Percentiles rank a stretch among this genome's conserved stretches.
Evolutionary conservation across 441 rosid species (phyloP).

Genomic region (Arabidopsis lyrata): DNA sequence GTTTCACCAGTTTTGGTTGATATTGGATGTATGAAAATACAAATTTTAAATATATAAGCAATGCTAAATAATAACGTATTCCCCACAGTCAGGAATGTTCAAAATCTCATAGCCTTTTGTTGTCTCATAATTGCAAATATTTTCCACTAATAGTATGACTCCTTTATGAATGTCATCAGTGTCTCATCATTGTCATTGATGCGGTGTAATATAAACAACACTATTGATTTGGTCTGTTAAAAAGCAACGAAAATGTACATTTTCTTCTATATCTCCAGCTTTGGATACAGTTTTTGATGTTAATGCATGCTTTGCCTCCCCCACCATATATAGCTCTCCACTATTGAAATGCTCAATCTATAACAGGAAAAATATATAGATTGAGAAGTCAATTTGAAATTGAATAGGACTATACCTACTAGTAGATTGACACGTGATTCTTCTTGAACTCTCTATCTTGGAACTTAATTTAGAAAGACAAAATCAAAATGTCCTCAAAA

Average conservation of each 20-base stretch:
- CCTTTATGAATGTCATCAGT: slow-evolving; percentile 13
- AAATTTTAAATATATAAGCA: not conserved
- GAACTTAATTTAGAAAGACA: slow-evolving; percentile 16
- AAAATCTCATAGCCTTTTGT: slow-evolving; percentile 32
- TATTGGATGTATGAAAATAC: not conserved
- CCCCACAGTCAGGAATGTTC: slow-evolving; percentile 9
- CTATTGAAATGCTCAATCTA: slow-evolving; percentile 26
- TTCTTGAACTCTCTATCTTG: slow-evolving; percentile 35
- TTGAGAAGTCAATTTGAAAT: slow-evolving; percentile 38
- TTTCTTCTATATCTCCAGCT: not conserved
- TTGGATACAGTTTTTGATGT: slow-evolving; percentile 19
- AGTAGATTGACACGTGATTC: slow-evolving; percentile 37
- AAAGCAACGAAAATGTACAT: slow-evolving; percentile 9
- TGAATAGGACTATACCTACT: slow-evolving; percentile 29
- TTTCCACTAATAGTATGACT: slow-evolving; percentile 10
- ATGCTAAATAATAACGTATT: slow-evolving; percentile 7
- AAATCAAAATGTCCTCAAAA: slow-evolving; percentile 20
- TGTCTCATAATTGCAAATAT: slow-evolving; percentile 6
- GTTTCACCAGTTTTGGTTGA: slow-evolving; percentile 11
- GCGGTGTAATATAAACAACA: slow-evolving; percentile 26
- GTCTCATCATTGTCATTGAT: slow-evolving; percentile 33
- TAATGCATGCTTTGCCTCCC: slow-evolving; percentile 24
- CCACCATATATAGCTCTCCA: slow-evolving; percentile 34
- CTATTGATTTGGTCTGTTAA: not conserved
- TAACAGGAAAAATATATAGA: slow-evolving; percentile 7